Evolutionary conservation across 495 filamentous ascomycete species (phyloP), one percentile per base, ranked within the genome.

Genomic region (Astrothelium subdiscretum): DNA sequence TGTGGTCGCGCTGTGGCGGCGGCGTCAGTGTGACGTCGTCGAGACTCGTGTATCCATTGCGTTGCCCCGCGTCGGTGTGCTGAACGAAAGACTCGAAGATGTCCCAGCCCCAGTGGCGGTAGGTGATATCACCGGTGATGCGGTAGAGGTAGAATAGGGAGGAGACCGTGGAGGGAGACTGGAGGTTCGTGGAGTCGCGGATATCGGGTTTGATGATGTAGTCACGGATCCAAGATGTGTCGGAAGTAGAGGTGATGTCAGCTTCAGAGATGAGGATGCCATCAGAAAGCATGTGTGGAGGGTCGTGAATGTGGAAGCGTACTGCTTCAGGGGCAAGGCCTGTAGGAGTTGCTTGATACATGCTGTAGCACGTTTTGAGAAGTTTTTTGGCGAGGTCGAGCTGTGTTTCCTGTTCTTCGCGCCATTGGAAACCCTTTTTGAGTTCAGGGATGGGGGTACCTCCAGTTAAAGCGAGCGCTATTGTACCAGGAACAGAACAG

Each of bases 61-160:
- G 81, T 29, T 89, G 87, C 22, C 81, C 75, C 2, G 95, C 85
- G 0, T 85, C 81, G 0, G 88, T 95, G 72, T 96, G 83, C 64
- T 87, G 85, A 70, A 92, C 77, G 72, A 99, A 97, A 1, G 85
- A 83, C 75, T 92, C 85, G 77, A 99, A 99, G 83, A 97, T 97
- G 65, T 95, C 85, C 94, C 94, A 99, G 8, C 95, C 94, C 94
- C 94, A 97, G 64, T 96, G 82, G 15, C 94, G 83, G 73, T 99
- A 99, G 65, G 83, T 89, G 29, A 81, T 78, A 62, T 99, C 92
- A 31, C 89, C 91, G 20, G 94, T 99, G 71, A 99, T 92, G 59
- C 94, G 86, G 87, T 92, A 99, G 91, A 99, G 95, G 75, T 97
- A 94, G 73, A 97, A 91, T 57, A 99, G 77, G 60, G 87, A 92